These are phyloP conservation scores for Calvatia gigantea DNA, from an alignment of 768 basidiomycete species.

Conservation along the genomic window DNA sequence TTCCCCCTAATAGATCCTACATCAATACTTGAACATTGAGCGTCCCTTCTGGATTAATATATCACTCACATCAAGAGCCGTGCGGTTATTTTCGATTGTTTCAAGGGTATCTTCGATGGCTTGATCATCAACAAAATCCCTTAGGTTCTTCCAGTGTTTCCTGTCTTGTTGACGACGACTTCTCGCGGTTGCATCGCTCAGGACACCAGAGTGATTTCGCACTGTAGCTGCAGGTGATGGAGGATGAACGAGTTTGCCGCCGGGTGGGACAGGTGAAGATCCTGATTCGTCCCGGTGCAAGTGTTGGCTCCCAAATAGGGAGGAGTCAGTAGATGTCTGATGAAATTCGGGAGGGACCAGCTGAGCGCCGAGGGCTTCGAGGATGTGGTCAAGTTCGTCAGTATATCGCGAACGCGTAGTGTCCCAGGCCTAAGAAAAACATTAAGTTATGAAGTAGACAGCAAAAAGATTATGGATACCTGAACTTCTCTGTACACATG, in stretches of 20 bases:
- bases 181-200: not conserved
- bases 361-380: slow-evolving; percentile 71
- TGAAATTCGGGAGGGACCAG: slow-evolving; percentile 79
- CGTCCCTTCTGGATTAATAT: not conserved
- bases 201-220: slow-evolving; percentile 16
- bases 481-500: slow-evolving; percentile 57
- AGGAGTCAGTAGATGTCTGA: slow-evolving; percentile 60
- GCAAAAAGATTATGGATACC: slow-evolving; percentile 32
- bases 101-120: slow-evolving; percentile 77
- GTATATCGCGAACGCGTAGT: slow-evolving; percentile 52
- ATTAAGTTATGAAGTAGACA: not conserved
- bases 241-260: slow-evolving; percentile 14
- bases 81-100: slow-evolving; percentile 66
- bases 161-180: slow-evolving; percentile 37
- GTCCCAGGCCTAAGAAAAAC: slow-evolving; percentile 64
- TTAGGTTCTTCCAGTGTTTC: slow-evolving; percentile 72
- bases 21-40: not conserved
- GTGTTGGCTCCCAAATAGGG: slow-evolving; percentile 77
- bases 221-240: slow-evolving; percentile 29
- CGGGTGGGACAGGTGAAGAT: slow-evolving; percentile 1
- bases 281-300: slow-evolving; percentile 37
- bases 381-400: slow-evolving; percentile 59
- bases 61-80: slow-evolving; percentile 58
- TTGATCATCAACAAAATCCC: slow-evolving; percentile 84
- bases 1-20: slow-evolving; percentile 62